phyloP scores from a whole-genome alignment of 768 basidiomycete species.

The Xerocomellus dryophilus region DNA sequence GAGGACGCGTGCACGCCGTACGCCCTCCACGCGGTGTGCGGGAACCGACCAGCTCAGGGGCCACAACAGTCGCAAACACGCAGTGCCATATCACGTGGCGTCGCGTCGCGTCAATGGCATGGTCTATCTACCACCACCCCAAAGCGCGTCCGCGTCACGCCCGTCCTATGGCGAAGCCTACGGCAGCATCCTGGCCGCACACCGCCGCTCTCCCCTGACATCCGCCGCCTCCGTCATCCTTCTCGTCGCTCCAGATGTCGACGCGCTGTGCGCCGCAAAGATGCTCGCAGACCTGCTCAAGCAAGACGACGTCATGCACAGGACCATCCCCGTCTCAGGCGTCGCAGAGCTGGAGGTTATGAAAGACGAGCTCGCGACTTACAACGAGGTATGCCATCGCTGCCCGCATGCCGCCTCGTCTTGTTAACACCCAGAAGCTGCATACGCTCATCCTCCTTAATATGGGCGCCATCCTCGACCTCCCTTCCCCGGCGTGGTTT shows the following conservation, averaged over 20 bases:
- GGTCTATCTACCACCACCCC: slow-evolving; percentile 73
- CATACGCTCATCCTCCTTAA: slow-evolving; percentile 90
- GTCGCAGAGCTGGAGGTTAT: slow-evolving; percentile 69
- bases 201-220: slow-evolving; percentile 68
- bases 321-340: slow-evolving; percentile 86
- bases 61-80: slow-evolving; percentile 20
- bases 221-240: slow-evolving; percentile 83
- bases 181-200: slow-evolving; percentile 62
- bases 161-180: slow-evolving; percentile 75
- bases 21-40: slow-evolving; percentile 24
- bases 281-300: slow-evolving; percentile 89
- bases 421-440: slow-evolving; percentile 44
- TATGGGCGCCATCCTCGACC: slow-evolving; percentile 85
- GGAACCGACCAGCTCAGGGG: slow-evolving; percentile 15
- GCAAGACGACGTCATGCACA: slow-evolving; percentile 91
- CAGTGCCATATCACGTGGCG: slow-evolving; percentile 5
- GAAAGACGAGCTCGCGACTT: slow-evolving; percentile 60
- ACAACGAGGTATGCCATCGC: slow-evolving; percentile 56
- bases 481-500: slow-evolving; percentile 73
- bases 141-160: slow-evolving; percentile 53
- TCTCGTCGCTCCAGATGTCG: slow-evolving; percentile 86
- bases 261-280: slow-evolving; percentile 85
- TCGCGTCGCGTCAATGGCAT: slow-evolving; percentile 30
- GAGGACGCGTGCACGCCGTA: slow-evolving; percentile 28
- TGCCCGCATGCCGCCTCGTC: neutral